Percentiles rank a stretch among this genome's conserved stretches.
These are phyloP conservation scores for Pleomassaria siparia DNA, from an alignment of 2,329 filamentous ascomycete species.

Conservation along the genomic window DNA sequence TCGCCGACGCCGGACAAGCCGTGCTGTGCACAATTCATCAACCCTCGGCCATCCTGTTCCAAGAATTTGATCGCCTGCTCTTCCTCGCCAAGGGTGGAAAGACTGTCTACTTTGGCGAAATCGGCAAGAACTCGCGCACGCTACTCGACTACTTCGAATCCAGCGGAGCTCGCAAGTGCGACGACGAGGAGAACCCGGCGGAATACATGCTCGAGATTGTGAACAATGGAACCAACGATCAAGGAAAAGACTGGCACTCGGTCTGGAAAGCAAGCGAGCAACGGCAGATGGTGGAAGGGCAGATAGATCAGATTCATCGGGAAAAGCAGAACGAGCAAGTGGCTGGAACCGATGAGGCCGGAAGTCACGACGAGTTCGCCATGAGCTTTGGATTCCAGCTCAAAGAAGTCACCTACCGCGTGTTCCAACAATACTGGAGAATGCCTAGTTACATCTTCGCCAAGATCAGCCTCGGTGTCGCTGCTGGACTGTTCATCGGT, in stretches of 20 bases:
- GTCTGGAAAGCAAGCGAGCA: constrained; percentile 40
- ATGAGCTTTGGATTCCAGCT: constrained; percentile 43
- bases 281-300: constrained; percentile 30
- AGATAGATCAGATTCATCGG: constrained; percentile 46
- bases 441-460: constrained; percentile 47
- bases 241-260: constrained; percentile 42
- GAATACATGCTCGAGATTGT: constrained; percentile 70
- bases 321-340: constrained; percentile 31
- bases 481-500: constrained; percentile 36
- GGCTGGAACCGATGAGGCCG: constrained; percentile 33
- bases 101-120: constrained; percentile 52
- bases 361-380: constrained; percentile 46
- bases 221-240: constrained; percentile 33
- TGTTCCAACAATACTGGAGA: constrained; percentile 51
- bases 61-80: constrained; percentile 49
- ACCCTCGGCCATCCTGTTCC: constrained; percentile 48
- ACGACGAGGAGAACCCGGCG: constrained; percentile 67
- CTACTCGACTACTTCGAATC: constrained; percentile 59
- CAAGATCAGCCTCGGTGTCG: constrained; percentile 30
- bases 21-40: constrained; percentile 53
- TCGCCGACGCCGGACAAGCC: constrained; percentile 53
- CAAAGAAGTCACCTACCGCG: constrained; percentile 42
- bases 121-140: constrained; percentile 45
- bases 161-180: constrained; percentile 63
- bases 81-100: constrained; percentile 48